phyloP scores from a whole-genome alignment of 768 basidiomycete species.

The Mycena pura region DNA sequence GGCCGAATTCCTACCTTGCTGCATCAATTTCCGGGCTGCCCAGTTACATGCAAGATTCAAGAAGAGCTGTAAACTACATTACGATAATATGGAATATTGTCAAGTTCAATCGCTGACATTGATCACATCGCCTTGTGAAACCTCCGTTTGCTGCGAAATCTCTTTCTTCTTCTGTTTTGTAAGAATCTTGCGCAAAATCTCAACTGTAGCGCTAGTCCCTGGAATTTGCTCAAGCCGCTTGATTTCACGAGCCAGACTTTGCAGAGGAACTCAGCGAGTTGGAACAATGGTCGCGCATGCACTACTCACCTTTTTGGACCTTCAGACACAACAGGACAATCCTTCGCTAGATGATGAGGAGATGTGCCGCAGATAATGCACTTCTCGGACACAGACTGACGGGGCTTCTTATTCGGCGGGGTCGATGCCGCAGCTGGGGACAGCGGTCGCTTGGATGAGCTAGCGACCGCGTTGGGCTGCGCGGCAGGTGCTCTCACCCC shows the following conservation, averaged over 20 bases:
- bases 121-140: constrained; percentile 23
- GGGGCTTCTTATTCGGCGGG: constrained; percentile 46
- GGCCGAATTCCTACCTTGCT: no score
- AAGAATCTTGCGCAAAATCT: constrained; percentile 47
- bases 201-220: constrained; percentile 40
- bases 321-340: constrained; percentile 60
- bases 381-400: constrained; percentile 27
- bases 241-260: constrained; percentile 54
- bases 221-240: constrained; percentile 50
- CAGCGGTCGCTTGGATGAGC: constrained; percentile 37
- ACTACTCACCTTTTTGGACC: constrained; percentile 59
- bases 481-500: neutral
- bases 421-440: constrained; percentile 30
- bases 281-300: neutral
- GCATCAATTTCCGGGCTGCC: no score
- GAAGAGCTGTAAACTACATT: no score
- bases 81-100: neutral
- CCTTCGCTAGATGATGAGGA: constrained; percentile 53
- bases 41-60: no score
- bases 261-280: neutral
- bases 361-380: constrained; percentile 59
- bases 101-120: constrained; percentile 26
- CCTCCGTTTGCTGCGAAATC: no score
- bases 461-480: constrained; percentile 24
- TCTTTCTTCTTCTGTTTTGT: constrained; percentile 42